A percentile compares a stretch with the other conserved stretches of the same genome.
Evolutionary conservation across 352 stramenopile species (phyloP).

Genomic region (Phytophthora pistaciae): DNA sequence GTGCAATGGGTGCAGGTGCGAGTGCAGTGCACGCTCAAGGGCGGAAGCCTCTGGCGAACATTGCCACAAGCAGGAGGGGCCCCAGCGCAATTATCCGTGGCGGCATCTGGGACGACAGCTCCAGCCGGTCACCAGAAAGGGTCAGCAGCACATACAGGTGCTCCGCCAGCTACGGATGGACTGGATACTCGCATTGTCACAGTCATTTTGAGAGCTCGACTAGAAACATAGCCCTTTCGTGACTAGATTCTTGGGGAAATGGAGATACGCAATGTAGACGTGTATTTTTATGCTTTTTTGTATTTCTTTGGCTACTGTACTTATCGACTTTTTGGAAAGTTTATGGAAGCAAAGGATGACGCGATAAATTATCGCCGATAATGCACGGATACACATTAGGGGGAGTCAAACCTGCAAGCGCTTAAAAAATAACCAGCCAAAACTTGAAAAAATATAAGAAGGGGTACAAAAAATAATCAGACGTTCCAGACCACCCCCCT

Average conservation of each 20-base stretch:
- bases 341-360: too few species aligned
- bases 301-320: too few species aligned
- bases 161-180: constrained; percentile 7
- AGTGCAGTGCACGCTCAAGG: constrained; percentile 50
- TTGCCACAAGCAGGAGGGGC: constrained; percentile 13
- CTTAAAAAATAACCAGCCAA: background rate
- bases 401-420: background rate
- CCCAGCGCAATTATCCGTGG: background rate
- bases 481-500: background rate
- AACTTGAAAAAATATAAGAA: too few species aligned
- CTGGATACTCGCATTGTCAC: constrained; percentile 23
- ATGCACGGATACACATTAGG: too few species aligned
- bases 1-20: constrained; percentile 53
- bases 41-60: constrained; percentile 46
- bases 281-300: background rate
- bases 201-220: constrained; percentile 22
- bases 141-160: constrained; percentile 8
- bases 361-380: too few species aligned
- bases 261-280: background rate
- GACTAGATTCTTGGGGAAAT: background rate
- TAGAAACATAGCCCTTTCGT: constrained; percentile 20
- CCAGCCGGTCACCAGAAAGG: constrained; percentile 13
- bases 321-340: too few species aligned
- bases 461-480: background rate
- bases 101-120: background rate